Base-by-base conservation (phyloP, 495 filamentous ascomycete genomes). In the Hypoxylon perforatum region DNA sequence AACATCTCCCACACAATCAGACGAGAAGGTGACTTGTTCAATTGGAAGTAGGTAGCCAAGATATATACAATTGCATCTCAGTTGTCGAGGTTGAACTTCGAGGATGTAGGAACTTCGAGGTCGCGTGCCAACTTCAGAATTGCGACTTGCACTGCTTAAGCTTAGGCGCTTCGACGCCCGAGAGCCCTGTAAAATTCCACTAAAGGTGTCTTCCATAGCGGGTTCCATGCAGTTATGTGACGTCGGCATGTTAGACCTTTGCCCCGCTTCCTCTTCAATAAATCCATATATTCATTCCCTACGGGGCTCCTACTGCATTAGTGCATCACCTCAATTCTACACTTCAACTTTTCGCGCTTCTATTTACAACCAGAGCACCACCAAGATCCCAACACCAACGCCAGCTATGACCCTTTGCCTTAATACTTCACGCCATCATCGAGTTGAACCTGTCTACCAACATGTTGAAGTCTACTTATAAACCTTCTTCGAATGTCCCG, bases 401-500 rank as follows among this genome's bases (percentile, higher is more conserved):
- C 30, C 30, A 3, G 30, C 8, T 9, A 61, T 23, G 17, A 4
- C 39, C 30, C 47, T 38, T 10, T 23, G 23, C 17, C 12, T 22
- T 11, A 25, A 50, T 15, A 53, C 25, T 15, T 19, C 4, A 33
- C 28, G 17, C 25, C 12, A 8, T 33, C 22, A 8, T 28, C 21
- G 17, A 11, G 3, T 25, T 3, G 8, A 3, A 12, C 15, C 15
- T 15, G 1, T 28, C n/a, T 36, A 10, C 39, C 3, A 49, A 51
- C 17, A 89, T 89, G 88, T 69, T 90, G 48, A 89, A 88, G 51
- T 89, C 87, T 0, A 90, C 88, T 6, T 83, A 89, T 73, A 84
- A 83, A 55, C 81, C 84, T 10, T 78, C 77, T 14, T 51, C 73
- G 28, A 72, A 69, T 35, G 63, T 61, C n/a, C 70, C 65, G n/a